These are phyloP conservation scores for Pluteus cervinus DNA, from an alignment of 768 basidiomycete genomes.

Conservation along the genomic window DNA sequence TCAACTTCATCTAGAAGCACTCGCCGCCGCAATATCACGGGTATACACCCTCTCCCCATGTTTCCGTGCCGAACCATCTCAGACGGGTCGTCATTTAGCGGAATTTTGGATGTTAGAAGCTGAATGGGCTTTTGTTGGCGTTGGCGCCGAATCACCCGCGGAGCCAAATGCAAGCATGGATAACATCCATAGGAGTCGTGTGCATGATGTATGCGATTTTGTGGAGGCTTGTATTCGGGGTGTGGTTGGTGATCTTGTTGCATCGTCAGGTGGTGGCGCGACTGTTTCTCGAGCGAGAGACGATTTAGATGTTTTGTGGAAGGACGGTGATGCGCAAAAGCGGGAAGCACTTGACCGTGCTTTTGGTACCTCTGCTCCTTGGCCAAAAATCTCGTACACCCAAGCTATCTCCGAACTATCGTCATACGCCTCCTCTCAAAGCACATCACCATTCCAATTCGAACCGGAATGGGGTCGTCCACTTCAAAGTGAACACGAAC, in stretches of 20 bases:
- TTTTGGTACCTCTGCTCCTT: constrained; percentile 31
- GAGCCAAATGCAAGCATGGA: neutral
- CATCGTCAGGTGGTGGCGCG: too few species aligned
- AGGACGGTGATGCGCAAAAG: constrained; percentile 28
- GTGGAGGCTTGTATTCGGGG: constrained; percentile 30
- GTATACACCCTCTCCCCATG: constrained; percentile 91
- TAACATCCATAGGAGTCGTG: constrained; percentile 17
- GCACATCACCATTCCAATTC: constrained; percentile 42
- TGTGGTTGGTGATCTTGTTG: constrained; percentile 15
- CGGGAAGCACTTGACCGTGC: constrained; percentile 29
- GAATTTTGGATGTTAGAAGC: constrained; percentile 99
- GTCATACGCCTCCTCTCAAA: constrained; percentile 21
- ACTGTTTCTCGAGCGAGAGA: too few species aligned
- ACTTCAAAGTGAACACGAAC: constrained; percentile 89
- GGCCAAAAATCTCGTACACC: constrained; percentile 75
- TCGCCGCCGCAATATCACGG: constrained; percentile 70
- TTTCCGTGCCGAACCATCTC: constrained; percentile 89
- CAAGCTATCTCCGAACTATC: constrained; percentile 62
- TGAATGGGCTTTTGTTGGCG: constrained; percentile 56
- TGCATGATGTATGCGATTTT: constrained; percentile 39
- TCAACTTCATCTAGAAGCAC: constrained; percentile 90
- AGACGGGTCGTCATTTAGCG: constrained; percentile 86
- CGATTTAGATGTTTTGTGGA: constrained; percentile 34
- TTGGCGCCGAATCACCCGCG: neutral
- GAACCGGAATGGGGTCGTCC: constrained; percentile 60